Evolutionary conservation across 164 flowering plant species (phyloP).

Genomic region (Stephania japonica): DNA sequence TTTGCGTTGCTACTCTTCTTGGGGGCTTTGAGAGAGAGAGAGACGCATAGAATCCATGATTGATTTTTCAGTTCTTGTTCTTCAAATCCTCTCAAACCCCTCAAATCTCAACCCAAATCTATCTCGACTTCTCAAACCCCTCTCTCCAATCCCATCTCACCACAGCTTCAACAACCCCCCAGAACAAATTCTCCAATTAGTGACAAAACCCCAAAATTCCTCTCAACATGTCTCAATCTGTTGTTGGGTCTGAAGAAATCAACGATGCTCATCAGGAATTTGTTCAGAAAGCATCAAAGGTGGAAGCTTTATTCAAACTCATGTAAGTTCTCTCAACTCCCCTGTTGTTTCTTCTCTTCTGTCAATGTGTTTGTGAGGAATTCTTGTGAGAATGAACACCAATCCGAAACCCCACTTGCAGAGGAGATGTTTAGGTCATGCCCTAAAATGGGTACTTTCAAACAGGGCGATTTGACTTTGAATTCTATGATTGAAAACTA

Average conservation of each 20-base stretch:
- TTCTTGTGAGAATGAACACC: conserved; percentile 7
- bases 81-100: background rate
- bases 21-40: background rate
- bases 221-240: conserved; percentile 9
- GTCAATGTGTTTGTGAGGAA: background rate
- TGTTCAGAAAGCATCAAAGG: conserved; percentile 10
- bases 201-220: background rate
- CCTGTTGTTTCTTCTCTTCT: conserved; percentile 2
- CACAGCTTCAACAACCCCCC: background rate
- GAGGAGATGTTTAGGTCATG: conserved; percentile 34
- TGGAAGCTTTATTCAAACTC: conserved; percentile 16
- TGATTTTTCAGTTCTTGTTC: background rate
- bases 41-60: background rate
- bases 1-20: background rate
- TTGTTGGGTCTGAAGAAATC: background rate
- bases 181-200: background rate
- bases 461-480: conserved; percentile 66
- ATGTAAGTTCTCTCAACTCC: conserved; percentile 13
- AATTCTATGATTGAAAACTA: conserved; percentile 44
- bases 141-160: background rate
- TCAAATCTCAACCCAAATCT: background rate
- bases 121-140: background rate
- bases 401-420: conserved; percentile 22
- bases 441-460: conserved; percentile 57
- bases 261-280: conserved; percentile 14